A percentile compares a stretch with the other conserved stretches of the same genome.
These are phyloP conservation scores for Candida dubliniensis DNA, from an alignment of 1,139 yeast genomes.

Conservation along the genomic window DNA sequence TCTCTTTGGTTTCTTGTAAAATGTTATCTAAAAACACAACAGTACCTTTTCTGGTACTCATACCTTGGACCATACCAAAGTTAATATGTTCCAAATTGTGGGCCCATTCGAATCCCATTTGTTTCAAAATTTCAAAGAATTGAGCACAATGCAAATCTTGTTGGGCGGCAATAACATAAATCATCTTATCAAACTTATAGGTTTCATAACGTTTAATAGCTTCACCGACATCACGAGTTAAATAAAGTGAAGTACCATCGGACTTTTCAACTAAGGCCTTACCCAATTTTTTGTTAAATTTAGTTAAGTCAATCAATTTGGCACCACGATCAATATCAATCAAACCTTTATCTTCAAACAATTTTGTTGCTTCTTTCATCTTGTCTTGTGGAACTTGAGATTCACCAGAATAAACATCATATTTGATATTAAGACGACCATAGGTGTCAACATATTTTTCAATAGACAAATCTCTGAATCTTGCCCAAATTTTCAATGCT, in stretches of 20 bases:
- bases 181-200: conserved; percentile 91
- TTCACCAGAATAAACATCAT: conserved; percentile 92
- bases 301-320: conserved; percentile 77
- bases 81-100: conserved; percentile 75
- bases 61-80: conserved; percentile 98
- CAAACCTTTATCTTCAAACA: conserved; percentile 67
- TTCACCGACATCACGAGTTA: conserved; percentile 97
- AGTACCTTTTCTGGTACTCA: conserved; percentile 98
- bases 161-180: conserved; percentile 92
- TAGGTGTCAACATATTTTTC: conserved; percentile 83
- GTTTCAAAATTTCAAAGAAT: conserved; percentile 90
- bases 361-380: conserved; percentile 66
- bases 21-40: conserved; percentile 96
- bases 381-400: conserved; percentile 81
- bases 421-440: conserved; percentile 85
- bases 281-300: conserved; percentile 89
- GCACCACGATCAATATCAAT: conserved; percentile 93
- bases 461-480: conserved; percentile 88
- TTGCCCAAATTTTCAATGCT: conserved; percentile 78
- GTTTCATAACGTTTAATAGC: conserved; percentile 86
- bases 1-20: conserved; percentile 88
- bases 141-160: conserved; percentile 95
- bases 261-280: conserved; percentile 91
- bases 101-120: conserved; percentile 92
- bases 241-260: conserved; percentile 92